A percentile compares a stretch with the other conserved stretches of the same genome.
Evolutionary conservation across 805 yeast genomes (phyloP).

Genomic region (Kodamaea nitidulidarum): DNA sequence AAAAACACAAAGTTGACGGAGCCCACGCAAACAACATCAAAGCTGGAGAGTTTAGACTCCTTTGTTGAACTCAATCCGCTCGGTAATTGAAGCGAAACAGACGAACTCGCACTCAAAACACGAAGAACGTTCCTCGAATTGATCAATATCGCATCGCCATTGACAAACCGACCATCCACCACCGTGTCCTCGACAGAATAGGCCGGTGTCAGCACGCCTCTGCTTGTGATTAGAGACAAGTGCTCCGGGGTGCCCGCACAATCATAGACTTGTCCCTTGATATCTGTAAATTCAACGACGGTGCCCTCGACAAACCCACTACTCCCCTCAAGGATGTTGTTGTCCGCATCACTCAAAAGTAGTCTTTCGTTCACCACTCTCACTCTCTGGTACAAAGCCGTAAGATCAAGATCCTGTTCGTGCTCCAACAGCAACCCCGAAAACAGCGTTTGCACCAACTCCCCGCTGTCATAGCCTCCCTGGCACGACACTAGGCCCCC

Average conservation of each 20-base stretch:
- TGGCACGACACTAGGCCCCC: constrained; percentile 20
- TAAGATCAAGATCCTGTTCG: neutral
- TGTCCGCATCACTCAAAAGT: neutral
- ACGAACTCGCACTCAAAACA: no score
- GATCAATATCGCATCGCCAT: neutral
- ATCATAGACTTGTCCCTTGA: neutral
- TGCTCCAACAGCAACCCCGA: neutral
- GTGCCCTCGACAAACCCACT: no score
- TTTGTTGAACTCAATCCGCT: no score
- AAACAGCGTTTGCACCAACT: constrained; percentile 12
- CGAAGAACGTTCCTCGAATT: neutral
- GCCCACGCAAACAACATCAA: neutral
- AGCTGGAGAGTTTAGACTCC: constrained; percentile 1
- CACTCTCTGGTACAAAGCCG: constrained; percentile 2
- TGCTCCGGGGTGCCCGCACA: neutral
- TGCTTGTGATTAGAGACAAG: no score
- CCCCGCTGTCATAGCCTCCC: constrained; percentile 36
- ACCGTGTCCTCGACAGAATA: no score
- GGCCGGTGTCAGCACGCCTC: no score
- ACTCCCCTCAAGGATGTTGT: neutral
- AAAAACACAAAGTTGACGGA: neutral
- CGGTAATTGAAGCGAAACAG: neutral
- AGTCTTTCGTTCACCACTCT: neutral
- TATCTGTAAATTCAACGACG: no score
- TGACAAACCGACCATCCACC: neutral